Base-by-base conservation (phyloP, 2,329 filamentous ascomycete genomes). In the Metarhizium rileyi region DNA sequence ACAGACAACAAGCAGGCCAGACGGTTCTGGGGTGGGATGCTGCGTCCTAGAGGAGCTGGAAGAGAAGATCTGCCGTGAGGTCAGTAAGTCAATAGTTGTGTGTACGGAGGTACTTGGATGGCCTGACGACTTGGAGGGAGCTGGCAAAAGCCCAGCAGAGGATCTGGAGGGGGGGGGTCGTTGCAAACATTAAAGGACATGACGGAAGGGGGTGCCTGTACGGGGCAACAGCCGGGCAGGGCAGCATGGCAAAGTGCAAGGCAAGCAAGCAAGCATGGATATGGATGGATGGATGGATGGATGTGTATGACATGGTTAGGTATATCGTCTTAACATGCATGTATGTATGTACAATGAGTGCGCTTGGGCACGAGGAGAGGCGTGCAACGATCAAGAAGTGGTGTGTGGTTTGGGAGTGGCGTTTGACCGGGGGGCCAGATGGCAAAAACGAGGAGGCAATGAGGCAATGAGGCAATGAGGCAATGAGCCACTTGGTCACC, bases 51-150 rank as follows among this genome's bases (percentile, higher is more conserved):
- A 36, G n/a, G 16, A 36, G 33, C 9, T 36, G 33, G n/a, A 14
- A 5, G 8, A 36, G 9, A 2, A 36, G n/a, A 16, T 36, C 8
- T 36, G 33, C 33, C 33, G 33, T 16, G 33, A 36, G 33, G 30
- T 47, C 26, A 30, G 54, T 52, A 50, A 55, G 53, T 35, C 25
- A 44, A 49, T n/a, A n/a, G n/a, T n/a, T n/a, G n/a, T n/a, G n/a
- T n/a, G n/a, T n/a, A n/a, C n/a, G n/a, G n/a, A n/a, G n/a, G n/a
- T n/a, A n/a, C n/a, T n/a, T n/a, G n/a, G n/a, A 55, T 55, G 55
- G 54, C 55, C 55, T 57, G 55, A 56, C 55, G n/a, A n/a, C n/a
- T n/a, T n/a, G n/a, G 55, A 49, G 54, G 55, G 53, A 55, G 52
- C 52, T 50, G 50, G 54, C 33, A 8, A 36, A 49, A 46, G 33